Evolutionary conservation across 345 rosid genomes (phyloP), one percentile per base, ranked within the genome.

Genomic region (Aegle marmelos): DNA sequence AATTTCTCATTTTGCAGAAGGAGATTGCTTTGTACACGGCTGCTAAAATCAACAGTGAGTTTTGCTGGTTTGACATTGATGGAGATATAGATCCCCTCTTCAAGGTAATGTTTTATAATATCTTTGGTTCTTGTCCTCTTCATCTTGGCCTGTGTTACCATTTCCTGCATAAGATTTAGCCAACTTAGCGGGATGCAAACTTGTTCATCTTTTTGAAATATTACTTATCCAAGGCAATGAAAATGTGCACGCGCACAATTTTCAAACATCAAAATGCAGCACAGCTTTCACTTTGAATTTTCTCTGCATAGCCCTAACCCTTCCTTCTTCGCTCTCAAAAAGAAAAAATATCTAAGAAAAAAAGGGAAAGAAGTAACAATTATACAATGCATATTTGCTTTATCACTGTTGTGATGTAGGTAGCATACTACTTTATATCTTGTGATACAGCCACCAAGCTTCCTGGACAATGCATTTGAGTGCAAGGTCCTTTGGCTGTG

Each of bases 1-100:
- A 78, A 66, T 80, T 41, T 64, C 78, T 85, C 62, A 76, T 71
- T 79, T 74, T 85, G 94, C 96, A 95, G 99, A 95, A 95, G 83
- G 99, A 93, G 89, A 83, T 95, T 82, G 99, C 96, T 78, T 87
- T 95, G 77, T 95, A 95, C 73, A 95, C 97, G 0, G 99, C 99
- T 87, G 90, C 91, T 60, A 95, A 92, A 83, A 75, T 84, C 80
- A 89, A 81, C 82, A 88, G 84, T 85, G 99, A 93, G 59, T 95
- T 93, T 76, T 79, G 86, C 79, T 93, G 94, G 94, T 95, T 93
- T 86, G 94, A 95, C 83, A 87, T 95, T 73, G 99, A 95, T 85
- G 91, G 93, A 79, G 99, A 95, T 82, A 84, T 95, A 70, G 91
- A 93, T 88, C 93, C 99, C 54, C 88, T 95, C 81, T 95, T 95